A percentile compares a stretch with the other conserved stretches of the same genome.
phyloP scores from a whole-genome alignment of 73 alveolate genomes.

The Paramecium tetraurelia region DNA sequence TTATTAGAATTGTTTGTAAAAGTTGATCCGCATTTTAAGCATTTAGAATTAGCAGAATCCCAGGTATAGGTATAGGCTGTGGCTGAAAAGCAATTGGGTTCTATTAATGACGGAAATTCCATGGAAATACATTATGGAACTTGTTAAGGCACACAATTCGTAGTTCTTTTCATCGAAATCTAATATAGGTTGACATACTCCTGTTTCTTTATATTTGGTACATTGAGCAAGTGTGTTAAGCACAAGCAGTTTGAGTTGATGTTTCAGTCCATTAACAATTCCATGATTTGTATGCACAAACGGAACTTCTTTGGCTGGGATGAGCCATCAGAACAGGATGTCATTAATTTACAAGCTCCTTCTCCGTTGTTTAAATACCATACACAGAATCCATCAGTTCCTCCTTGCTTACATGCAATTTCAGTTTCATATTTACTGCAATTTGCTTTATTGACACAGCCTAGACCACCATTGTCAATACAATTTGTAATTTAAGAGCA shows the following conservation, averaged over 20 bases:
- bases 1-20: neutral
- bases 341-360: neutral
- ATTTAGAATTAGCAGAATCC: neutral
- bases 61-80: conserved; percentile 6
- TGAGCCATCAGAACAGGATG: neutral
- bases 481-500: neutral
- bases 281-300: neutral
- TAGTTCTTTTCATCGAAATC: neutral
- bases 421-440: neutral
- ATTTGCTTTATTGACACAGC: neutral
- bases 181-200: neutral
- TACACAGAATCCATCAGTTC: conserved; percentile 42
- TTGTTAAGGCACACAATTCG: neutral
- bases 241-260: neutral
- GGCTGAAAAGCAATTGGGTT: neutral
- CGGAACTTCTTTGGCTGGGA: neutral
- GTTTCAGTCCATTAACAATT: conserved; percentile 19
- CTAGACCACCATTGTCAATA: neutral
- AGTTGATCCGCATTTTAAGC: neutral
- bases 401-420: neutral
- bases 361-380: conserved; percentile 23
- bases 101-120: neutral
- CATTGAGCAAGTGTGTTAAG: neutral
- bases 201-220: neutral
- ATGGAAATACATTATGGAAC: neutral